Conservation (phyloP, 176 grass and related monocot genomes). For the Aechmea fasciata region DNA sequence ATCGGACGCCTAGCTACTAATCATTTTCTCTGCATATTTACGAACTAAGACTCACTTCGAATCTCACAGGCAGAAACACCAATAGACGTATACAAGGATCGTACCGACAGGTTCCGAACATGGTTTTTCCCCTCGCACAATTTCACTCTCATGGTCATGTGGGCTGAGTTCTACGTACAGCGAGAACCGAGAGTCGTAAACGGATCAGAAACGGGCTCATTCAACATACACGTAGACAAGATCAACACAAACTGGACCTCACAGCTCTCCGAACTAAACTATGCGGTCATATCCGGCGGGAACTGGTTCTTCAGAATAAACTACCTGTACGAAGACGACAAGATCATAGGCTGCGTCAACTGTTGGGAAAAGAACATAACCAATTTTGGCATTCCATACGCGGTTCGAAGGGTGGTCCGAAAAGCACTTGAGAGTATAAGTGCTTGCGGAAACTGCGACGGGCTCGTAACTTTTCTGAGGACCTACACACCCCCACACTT, state of each 20-base stretch:
- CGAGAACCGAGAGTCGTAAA: slow-evolving; percentile 4
- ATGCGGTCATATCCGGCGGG: slow-evolving; percentile 46
- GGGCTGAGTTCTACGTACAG: slow-evolving; percentile 55
- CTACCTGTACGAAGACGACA: slow-evolving; percentile 34
- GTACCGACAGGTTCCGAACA: slow-evolving; percentile 28
- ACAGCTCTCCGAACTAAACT: slow-evolving; percentile 37
- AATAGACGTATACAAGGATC: slow-evolving; percentile 24
- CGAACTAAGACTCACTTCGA: background rate
- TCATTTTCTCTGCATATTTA: background rate
- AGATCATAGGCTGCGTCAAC: slow-evolving; percentile 35
- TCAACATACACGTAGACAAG: slow-evolving; percentile 63
- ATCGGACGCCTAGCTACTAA: background rate
- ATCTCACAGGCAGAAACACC: slow-evolving; percentile 37
- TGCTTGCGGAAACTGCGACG: slow-evolving; percentile 21
- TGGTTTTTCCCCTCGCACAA: slow-evolving; percentile 51
- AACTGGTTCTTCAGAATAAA: slow-evolving; percentile 61
- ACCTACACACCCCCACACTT: slow-evolving; percentile 57
- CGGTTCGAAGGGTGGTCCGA: slow-evolving; percentile 27
- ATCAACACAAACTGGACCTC: slow-evolving; percentile 30
- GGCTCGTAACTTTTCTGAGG: slow-evolving; percentile 32
- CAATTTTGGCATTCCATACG: slow-evolving; percentile 14
- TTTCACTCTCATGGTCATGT: slow-evolving; percentile 59
- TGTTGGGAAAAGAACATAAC: slow-evolving; percentile 24
- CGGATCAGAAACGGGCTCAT: slow-evolving; percentile 32
- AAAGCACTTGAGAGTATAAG: slow-evolving; percentile 33